Base-by-base conservation (phyloP, 768 basidiomycete genomes). In the Mycena metata region DNA sequence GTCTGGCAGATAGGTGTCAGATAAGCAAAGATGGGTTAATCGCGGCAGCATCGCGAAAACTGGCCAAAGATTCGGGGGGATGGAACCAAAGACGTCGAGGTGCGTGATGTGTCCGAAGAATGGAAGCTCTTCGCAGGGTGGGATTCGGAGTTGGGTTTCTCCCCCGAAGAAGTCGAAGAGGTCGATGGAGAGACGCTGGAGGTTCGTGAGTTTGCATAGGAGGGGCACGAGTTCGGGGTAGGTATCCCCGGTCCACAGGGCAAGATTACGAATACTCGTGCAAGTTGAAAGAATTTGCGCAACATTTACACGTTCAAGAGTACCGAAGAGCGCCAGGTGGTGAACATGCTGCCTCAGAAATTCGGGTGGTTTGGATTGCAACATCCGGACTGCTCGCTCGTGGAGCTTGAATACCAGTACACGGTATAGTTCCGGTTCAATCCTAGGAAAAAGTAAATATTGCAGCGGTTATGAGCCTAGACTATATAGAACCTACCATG, bases 21-120 rank as follows among this genome's bases (percentile, higher is more conserved):
- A 42, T 33, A 69, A 54, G 2, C 62, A 36, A 23, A 69, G 63
- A 33, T 69, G 68, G 2, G 68, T 69, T 8, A 69, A 51, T 35
- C 36, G 5, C 19, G 68, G 51, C 19, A 69, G 52, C 50, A 30
- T 52, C 33, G 36, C 57, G 41, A 69, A 69, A 24, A 69, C 19
- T 2, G 68, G 63, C 57, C 61, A 64, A 16, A 69, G n/a, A 6
- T 6, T 0, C 45, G 41, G 57, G 0, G 57, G 49, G 19, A 60
- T 19, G 5, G 15, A 0, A 30, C 68, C 56, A 57, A 69, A 69
- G 35, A 69, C 45, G 36, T 69, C 68, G 42, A 69, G 62, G 17
- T 69, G 68, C n/a, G 68, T 69, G 26, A 69, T 60, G 35, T 69
- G 35, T 15, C 35, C 9, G 41, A 60, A 59, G 15, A n/a, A n/a